phyloP scores from a whole-genome alignment of 768 basidiomycete genomes.

The Suillus subaureus region DNA sequence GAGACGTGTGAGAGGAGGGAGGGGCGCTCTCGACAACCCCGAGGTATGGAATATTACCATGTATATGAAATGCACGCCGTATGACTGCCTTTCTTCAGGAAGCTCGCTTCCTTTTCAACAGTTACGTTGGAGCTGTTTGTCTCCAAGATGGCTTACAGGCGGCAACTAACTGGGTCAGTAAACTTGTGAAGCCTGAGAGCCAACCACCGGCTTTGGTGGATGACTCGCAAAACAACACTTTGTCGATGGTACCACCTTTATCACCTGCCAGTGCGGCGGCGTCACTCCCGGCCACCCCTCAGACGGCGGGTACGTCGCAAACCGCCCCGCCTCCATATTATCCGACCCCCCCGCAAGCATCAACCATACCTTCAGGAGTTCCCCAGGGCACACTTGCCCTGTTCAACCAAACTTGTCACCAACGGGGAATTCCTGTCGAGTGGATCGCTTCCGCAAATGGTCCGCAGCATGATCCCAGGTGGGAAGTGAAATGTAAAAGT shows the following conservation, averaged over 20 bases:
- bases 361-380: constrained; percentile 30
- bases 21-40: constrained; percentile 37
- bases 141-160: constrained; percentile 51
- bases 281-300: constrained; percentile 17
- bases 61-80: neutral
- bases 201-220: constrained; percentile 21
- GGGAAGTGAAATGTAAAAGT: constrained; percentile 59
- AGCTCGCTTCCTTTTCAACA: constrained; percentile 54
- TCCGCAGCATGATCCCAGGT: constrained; percentile 55
- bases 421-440: constrained; percentile 43
- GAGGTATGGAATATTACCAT: constrained; percentile 9
- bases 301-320: constrained; percentile 11
- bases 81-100: constrained; percentile 29
- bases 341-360: constrained; percentile 15
- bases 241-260: neutral
- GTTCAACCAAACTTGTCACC: constrained; percentile 55
- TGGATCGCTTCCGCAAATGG: constrained; percentile 52
- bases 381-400: constrained; percentile 39
- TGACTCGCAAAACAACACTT: constrained; percentile 11
- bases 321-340: constrained; percentile 26
- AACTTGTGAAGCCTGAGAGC: constrained; percentile 52
- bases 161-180: constrained; percentile 60
- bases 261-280: constrained; percentile 13
- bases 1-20: constrained; percentile 37
- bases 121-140: constrained; percentile 67